Base-by-base conservation (phyloP, 495 filamentous ascomycete genomes). In the Penicillium diatomitis region DNA sequence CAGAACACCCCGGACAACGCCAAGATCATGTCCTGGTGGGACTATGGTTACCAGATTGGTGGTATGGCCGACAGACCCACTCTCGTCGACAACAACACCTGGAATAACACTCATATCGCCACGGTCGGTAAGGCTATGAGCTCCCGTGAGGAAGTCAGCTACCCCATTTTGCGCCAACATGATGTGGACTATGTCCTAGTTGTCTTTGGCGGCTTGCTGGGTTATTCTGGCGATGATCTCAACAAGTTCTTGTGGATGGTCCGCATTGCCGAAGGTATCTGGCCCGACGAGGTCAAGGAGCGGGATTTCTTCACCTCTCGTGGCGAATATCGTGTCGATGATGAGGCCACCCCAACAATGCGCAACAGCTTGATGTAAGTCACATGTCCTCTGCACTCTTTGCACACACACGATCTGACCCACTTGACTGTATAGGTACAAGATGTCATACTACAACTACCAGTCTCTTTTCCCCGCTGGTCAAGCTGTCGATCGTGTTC, bases 211-310 rank as follows among this genome's bases (percentile, higher is more conserved):
- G 94, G 88, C 55, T 78, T 99, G 41, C 74, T 99, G 20, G 94
- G 94, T 49, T 99, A 99, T 72, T 96, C 90, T n/a, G 94, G 94
- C 42, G 94, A 99, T 61, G 94, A 99, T 62, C 95, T 99, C 77
- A 99, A 99, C 74, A 99, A 99, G 73, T 99, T 99, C 77, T 71
- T 99, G 49, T 99, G 94, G 94, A 99, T 99, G 94, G 92, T 99
- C 47, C 82, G 94, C 62, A 99, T 99, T 55, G 92, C 94, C 36
- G 94, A 97, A 68, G 94, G 94, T 54, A 95, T 99, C 70, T 99
- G 94, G 94, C 94, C 94, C 12, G 87, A 97, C 53, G 90, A 99
- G 79, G 85, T 99, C 55, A 96, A 87, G 69, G 94, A 99, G 73
- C 84, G 94, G 47, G 84, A 92, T 55, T 99, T 85, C 75, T 99